Evolutionary conservation across 805 yeast species (phyloP), one percentile per base, ranked within the genome.

Genomic region (Komagataella kurtzmanii): DNA sequence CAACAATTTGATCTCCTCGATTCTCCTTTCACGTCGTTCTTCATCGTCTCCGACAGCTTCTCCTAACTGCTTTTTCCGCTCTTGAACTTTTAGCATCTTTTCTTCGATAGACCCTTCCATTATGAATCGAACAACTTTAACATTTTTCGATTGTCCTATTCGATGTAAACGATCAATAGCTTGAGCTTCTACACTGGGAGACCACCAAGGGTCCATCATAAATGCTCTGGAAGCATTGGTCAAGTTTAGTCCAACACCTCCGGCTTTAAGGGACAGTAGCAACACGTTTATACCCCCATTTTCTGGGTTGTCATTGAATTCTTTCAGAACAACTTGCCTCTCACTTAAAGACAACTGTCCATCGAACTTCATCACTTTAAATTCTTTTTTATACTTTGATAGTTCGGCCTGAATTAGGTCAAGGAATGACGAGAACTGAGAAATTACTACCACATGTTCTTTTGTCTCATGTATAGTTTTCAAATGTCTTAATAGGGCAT

Each of bases 171-270:
- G 66, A 66, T 89, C 96, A 54, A 89, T 86, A 0, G 96, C 96
- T 64, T 88, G 97, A 50, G 86, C 88, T 59, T 88, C 96, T 51
- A 84, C 80, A 49, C 95, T 87, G 48, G 88, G 95, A 30, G 93
- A 86, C 97, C 97, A 90, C 93, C 96, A 90, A 0, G 97, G 97
- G 60, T 90, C 97, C 88, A 91, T 84, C 77, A 90, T 74, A 58
- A 81, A 88, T 2, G 95, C 97, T 43, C 78, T 74, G 0, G 87
- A 83, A 0, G 97, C 96, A 50, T 83, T 79, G 0, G 96, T 90
- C 54, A 90, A 69, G 61, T 90, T 90, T 55, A 90, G 71, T 0
- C 97, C 97, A 10, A 89, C 96, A 6, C 97, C 97, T 21, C 97
- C 97, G 0, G 97, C 95, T 64, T 88, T 90, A 55, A 89, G 67